These are phyloP conservation scores for Cyathus striatus DNA, from an alignment of 768 basidiomycete genomes.

Conservation along the genomic window DNA sequence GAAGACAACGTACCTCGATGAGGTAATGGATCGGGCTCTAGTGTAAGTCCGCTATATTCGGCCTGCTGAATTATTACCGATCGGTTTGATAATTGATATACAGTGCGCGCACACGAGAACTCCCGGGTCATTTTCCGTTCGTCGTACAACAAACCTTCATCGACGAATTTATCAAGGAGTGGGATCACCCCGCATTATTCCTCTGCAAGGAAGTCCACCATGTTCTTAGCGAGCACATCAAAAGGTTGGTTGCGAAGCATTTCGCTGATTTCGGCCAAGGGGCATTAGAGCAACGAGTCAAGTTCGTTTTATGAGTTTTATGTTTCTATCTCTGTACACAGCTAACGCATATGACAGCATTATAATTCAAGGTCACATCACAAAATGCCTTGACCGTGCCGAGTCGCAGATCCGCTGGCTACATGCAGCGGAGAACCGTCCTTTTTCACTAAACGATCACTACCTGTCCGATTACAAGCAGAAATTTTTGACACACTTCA, in stretches of 20 bases:
- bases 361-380: conserved; percentile 40
- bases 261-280: conserved; percentile 43
- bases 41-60: conserved; percentile 8
- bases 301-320: conserved; percentile 8
- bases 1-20: conserved; percentile 17
- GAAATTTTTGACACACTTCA: conserved; percentile 43
- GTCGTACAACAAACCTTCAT: conserved; percentile 44
- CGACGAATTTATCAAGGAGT: conserved; percentile 27
- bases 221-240: conserved; percentile 28
- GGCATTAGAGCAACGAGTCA: conserved; percentile 35
- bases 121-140: conserved; percentile 55
- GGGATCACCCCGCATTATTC: conserved; percentile 32
- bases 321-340: background rate
- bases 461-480: conserved; percentile 39
- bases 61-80: background rate
- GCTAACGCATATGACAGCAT: conserved; percentile 21
- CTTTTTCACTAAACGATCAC: conserved; percentile 43
- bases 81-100: background rate
- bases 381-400: conserved; percentile 24
- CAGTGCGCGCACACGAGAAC: conserved; percentile 58
- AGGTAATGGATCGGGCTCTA: conserved; percentile 13
- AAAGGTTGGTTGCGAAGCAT: conserved; percentile 31
- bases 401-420: conserved; percentile 39
- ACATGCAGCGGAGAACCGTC: conserved; percentile 34
- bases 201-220: conserved; percentile 32